Evolutionary conservation across 1,284 basidiomycete species (phyloP), one percentile per base, ranked within the genome.

Genomic region (Clitocybe nebularis): DNA sequence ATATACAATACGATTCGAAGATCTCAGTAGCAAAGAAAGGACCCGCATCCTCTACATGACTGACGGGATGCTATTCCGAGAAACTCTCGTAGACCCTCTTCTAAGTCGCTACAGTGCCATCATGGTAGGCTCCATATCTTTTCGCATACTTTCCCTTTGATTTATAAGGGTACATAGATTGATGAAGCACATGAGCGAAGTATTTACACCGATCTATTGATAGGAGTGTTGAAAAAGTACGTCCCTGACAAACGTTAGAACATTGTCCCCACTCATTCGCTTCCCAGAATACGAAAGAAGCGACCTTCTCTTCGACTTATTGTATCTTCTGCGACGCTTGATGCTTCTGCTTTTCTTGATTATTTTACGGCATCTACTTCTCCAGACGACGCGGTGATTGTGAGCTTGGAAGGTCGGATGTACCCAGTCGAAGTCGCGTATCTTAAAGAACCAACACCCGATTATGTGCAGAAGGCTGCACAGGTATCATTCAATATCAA

Each of bases 181-280:
- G 96, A 99, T 56, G 96, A 99, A 69, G 95, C 93, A 1, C 95
- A 99, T 65, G 96, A 99, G 61, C 75, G 95, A 17, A 93, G 91
- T 46, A 74, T 97, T 14, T 91, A 96, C 54, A 97, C 95, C 0
- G 96, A 99, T 61, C 70, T 99, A 42, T 69, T 99, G 4, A 74
- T 99, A 3, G 95, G 96, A 0, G 71, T 98, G 16, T 66, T 97
- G 29, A 96, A 96, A 72, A 94, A 89, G 93, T 89, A 41, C 24
- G 68, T 24, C 14, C 29, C 16, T 56, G 11, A 9, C 16, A 29
- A 10, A 16, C 44, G 37, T 19, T 29, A 26, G 51, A 58, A 32
- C 48, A 53, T 35, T 57, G 59, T 38, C 53, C 52, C 24, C 35
- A 53, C 23, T 53, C 44, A 11, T 57, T 61, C 50, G n/a, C n/a